Conservation (phyloP, 1,284 basidiomycete species). For the Apiotrichum mycotoxinovorans region DNA sequence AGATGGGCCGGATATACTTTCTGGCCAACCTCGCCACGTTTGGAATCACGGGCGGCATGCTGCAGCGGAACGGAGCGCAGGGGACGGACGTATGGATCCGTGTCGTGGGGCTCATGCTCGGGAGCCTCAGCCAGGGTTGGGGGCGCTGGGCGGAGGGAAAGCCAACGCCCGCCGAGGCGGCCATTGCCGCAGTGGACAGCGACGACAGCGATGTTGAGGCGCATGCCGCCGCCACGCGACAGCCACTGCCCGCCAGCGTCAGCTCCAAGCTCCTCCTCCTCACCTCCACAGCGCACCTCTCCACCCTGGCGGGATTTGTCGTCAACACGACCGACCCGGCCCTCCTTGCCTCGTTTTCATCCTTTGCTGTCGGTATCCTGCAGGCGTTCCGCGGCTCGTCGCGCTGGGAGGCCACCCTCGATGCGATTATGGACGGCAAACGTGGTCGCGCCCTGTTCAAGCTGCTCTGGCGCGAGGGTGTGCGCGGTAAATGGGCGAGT, state of each 20-base stretch:
- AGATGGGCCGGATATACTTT: conserved; percentile 43
- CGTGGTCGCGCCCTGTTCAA: conserved; percentile 57
- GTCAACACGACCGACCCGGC: conserved; percentile 16
- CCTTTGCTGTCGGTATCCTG: conserved; percentile 46
- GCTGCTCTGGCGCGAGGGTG: conserved; percentile 67
- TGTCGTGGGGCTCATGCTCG: conserved; percentile 34
- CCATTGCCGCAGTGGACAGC: neutral
- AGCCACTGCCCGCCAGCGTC: conserved; percentile 28
- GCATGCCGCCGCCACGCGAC: conserved; percentile 4
- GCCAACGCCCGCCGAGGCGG: conserved; percentile 6
- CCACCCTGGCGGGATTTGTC: conserved; percentile 4
- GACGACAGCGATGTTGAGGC: neutral
- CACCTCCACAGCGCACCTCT: conserved; percentile 34
- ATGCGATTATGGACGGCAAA: conserved; percentile 43
- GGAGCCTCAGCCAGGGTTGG: conserved; percentile 40
- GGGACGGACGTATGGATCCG: conserved; percentile 37
- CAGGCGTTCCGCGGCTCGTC: conserved; percentile 57
- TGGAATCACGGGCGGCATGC: conserved; percentile 45
- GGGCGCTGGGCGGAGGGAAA: conserved; percentile 42
- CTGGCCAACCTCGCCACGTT: conserved; percentile 49
- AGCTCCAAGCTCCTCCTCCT: conserved; percentile 34
- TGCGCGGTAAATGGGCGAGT: conserved; percentile 56
- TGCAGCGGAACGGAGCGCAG: conserved; percentile 26
- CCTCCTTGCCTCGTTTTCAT: conserved; percentile 29
- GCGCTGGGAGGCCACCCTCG: conserved; percentile 54